Conservation (phyloP, 208 protist species). For the Trypanosomatidae sp. region DNA sequence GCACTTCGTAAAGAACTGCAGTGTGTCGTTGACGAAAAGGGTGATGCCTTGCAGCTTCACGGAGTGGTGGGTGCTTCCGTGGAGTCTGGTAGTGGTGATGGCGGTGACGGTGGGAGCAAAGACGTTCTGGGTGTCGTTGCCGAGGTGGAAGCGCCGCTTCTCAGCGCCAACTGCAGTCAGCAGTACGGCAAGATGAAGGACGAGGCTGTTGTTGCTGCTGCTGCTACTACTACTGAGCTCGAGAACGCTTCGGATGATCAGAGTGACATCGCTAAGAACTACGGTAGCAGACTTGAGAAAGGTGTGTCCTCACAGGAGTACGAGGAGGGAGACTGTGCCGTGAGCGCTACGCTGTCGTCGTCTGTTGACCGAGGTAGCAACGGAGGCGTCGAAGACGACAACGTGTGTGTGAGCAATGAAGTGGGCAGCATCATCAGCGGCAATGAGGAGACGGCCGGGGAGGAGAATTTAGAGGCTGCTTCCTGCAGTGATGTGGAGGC, state of each 20-base stretch:
- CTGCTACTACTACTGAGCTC: not conserved
- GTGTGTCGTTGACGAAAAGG: not conserved
- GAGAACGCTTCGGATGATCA: not conserved
- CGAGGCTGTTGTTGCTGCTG: not conserved
- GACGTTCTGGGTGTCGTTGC: constrained; percentile 1
- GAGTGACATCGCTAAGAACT: not conserved
- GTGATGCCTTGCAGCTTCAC: not conserved
- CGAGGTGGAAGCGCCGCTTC: not conserved
- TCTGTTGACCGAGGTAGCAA: not conserved
- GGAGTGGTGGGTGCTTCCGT: too few species aligned
- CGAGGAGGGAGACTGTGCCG: not conserved
- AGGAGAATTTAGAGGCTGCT: not conserved
- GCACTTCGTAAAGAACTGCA: too few species aligned
- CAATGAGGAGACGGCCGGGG: not conserved
- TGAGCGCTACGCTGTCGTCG: not conserved
- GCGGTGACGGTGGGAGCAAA: not conserved
- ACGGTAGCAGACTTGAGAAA: not conserved
- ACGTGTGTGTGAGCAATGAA: not conserved
- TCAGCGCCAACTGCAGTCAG: not conserved
- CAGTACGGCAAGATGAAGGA: not conserved
- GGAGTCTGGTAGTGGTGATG: not conserved
- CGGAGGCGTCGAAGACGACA: not conserved
- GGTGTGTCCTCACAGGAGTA: not conserved
- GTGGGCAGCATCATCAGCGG: not conserved
- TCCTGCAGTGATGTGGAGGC: not conserved